These are phyloP conservation scores for Fusarium sp. DNA, from an alignment of 2,329 filamentous ascomycete species.

Conservation along the genomic window DNA sequence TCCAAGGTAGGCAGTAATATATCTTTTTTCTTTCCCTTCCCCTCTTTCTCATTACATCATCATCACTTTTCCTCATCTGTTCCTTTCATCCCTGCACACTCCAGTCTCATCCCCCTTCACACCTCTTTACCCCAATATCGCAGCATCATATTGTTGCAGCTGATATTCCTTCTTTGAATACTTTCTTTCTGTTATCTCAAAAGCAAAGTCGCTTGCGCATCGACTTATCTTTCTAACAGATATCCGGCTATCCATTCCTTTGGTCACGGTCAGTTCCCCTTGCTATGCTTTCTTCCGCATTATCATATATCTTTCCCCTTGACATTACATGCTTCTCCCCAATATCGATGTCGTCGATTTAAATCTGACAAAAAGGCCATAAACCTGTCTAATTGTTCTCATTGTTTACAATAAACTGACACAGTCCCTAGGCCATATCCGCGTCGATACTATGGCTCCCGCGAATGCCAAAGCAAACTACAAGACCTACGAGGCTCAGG, in stretches of 20 bases:
- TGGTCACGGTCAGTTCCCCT: slow-evolving; percentile 20
- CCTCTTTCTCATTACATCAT: background rate
- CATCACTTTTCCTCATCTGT: background rate
- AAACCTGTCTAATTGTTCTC: background rate
- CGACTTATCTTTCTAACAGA: background rate
- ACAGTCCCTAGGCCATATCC: background rate
- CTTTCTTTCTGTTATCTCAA: background rate
- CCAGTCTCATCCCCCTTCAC: background rate
- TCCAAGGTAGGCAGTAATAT: background rate
- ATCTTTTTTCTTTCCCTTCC: background rate
- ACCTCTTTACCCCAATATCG: background rate
- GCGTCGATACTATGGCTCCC: slow-evolving; percentile 58
- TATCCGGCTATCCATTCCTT: background rate
- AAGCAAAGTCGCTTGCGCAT: background rate
- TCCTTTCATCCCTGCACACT: background rate
- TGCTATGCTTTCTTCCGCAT: background rate
- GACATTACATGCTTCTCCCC: background rate
- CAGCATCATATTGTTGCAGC: background rate
- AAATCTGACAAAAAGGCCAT: background rate
- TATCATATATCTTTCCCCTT: background rate
- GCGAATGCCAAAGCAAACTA: slow-evolving; percentile 64
- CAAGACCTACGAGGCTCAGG: slow-evolving; percentile 70
- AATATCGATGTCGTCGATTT: background rate
- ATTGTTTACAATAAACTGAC: background rate
- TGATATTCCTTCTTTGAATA: background rate